Base-by-base conservation (phyloP, 1,284 basidiomycete species). In the Serendipita sp. region DNA sequence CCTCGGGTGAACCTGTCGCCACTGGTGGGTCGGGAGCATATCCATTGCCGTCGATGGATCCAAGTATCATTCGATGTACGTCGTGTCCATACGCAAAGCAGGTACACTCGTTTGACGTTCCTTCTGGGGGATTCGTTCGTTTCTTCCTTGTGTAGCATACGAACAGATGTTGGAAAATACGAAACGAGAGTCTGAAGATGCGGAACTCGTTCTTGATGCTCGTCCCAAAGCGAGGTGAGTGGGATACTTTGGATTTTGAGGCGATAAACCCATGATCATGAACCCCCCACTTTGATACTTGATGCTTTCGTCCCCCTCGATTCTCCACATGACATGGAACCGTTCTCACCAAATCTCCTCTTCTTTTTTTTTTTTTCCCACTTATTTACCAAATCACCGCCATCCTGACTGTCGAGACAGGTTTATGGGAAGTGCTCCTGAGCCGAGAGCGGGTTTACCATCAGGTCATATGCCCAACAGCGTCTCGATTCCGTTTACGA, bases 391-490 rank as follows among this genome's bases (percentile, higher is more conserved):
- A 22, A 35, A 30, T 34, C 29, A 30, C 17, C 15, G 30, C 35
- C 29, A 41, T 44, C 17, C 30, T 45, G n/a, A 45, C 30, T 53
- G 61, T 55, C 12, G 61, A 42, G 61, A 38, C 65, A 92, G 91
- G 66, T 95, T 82, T 71, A 75, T 81, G 15, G 95, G 94, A 29
- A 79, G 78, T 32, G 87, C 87, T 58, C 88, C 93, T 4, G 96
- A 99, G 73, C 96, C 96, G 3, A 83, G 95, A 17, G 82, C 90
- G 1, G 87, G 87, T 5, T 77, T 99, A 60, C 82, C 90, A 6
- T 91, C 90, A 0, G 96, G 96, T 0, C 96, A 99, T 72, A 95
- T 99, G 65, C 95, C 95, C 0, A 75, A 87, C 72, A 89, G 93
- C 0, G 77, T 84, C 67, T 89, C 91, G 0, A 77, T 98, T 15